Evolutionary conservation across 192 early-diverging fungal species (phyloP).

Genomic region (Paraglomus occultum): DNA sequence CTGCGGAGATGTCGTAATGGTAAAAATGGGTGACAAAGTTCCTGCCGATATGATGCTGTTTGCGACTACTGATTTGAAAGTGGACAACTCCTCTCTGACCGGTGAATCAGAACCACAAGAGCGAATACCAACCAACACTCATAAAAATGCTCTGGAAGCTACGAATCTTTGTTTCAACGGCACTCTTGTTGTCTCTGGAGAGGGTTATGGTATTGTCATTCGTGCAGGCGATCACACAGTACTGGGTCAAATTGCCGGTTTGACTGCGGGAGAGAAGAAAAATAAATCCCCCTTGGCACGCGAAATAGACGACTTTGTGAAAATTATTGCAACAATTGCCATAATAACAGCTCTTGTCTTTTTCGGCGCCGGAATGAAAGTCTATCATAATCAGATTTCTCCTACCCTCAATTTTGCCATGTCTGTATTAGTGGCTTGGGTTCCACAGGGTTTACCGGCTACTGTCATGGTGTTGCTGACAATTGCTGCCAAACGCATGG

Average conservation of each 20-base stretch:
- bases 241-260: constrained; percentile 90
- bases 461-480: constrained; percentile 95
- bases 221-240: constrained; percentile 92
- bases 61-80: constrained; percentile 82
- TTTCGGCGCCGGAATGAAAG: constrained; percentile 72
- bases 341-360: constrained; percentile 74
- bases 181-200: constrained; percentile 82
- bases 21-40: constrained; percentile 92
- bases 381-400: constrained; percentile 55
- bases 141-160: constrained; percentile 87
- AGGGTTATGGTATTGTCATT: constrained; percentile 91
- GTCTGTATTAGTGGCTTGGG: constrained; percentile 84
- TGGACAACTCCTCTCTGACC: constrained; percentile 95
- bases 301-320: constrained; percentile 83
- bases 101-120: constrained; percentile 96
- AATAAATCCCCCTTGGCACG: constrained; percentile 68
- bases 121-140: constrained; percentile 59
- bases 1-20: constrained; percentile 83
- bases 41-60: constrained; percentile 90
- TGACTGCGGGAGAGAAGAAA: constrained; percentile 80
- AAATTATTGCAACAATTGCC: constrained; percentile 82
- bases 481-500: constrained; percentile 96
- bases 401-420: constrained; percentile 89
- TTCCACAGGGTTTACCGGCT: constrained; percentile 91
- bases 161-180: constrained; percentile 91